Evolutionary conservation across 2,329 filamentous ascomycete genomes (phyloP), one percentile per base, ranked within the genome.

Genomic region (Aspergillus luchuensis): DNA sequence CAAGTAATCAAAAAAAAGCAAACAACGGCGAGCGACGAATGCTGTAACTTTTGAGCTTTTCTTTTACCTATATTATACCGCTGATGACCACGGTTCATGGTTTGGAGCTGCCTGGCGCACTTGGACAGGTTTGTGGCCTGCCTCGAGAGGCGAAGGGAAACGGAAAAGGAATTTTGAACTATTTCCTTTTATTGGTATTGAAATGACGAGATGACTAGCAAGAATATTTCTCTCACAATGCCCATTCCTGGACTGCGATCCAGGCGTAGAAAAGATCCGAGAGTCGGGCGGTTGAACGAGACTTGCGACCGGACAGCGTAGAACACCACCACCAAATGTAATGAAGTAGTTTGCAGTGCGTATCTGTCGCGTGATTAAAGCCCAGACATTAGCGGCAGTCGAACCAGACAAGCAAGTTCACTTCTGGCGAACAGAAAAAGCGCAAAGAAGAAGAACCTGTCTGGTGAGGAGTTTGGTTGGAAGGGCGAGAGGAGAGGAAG

Each of bases 401-500:
- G 21, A 49, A 49, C 23, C 45, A 23, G 7, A 15, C 19, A 17
- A 30, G 5, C 3, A 8, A 17, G 21, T 2, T 21, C 21, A 21
- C 19, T 10, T 21, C 41, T 45, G 41, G n/a, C 19, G 17, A 21
- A 45, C 41, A 6, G 21, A 23, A 45, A 23, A 45, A 13, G 10
- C 21, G 19, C 41, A 21, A 45, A n/a, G n/a, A 10, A 30, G 17
- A 21, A 45, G 19, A 15, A 17, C 10, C 21, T 39, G 36, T 21
- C 51, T 25, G 51, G 36, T 41, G 51, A 53, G 51, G 52, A 36
- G 33, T 36, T 36, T 36, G 41, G 55, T 41, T 58, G 64, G 48
- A 52, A 66, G 57, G 65, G 66, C 64, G 67, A 49, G 39, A 19
- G 6, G 15, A n/a, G n/a, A 43, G 39, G 15, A 36, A 36, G 10